Evolutionary conservation across 2,329 filamentous ascomycete species (phyloP).

Genomic region (Sordariomycetes sp.): DNA sequence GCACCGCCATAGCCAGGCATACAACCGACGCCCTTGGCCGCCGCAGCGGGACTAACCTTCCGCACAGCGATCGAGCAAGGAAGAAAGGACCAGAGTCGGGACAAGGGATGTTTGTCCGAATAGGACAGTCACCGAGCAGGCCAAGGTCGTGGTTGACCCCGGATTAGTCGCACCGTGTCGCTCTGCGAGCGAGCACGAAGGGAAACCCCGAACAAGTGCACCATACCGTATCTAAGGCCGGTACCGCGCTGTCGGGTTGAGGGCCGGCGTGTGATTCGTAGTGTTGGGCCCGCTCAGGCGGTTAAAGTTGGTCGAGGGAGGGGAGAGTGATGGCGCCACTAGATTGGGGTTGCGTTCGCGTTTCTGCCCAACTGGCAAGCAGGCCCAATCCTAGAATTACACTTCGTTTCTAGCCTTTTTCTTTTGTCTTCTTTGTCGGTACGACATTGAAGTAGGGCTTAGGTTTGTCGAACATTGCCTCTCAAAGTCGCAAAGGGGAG

Average conservation of each 20-base stretch:
- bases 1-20: no score
- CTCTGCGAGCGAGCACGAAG: neutral
- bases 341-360: no score
- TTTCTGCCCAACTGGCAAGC: no score
- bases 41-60: no score
- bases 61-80: no score
- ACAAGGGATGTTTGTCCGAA: neutral
- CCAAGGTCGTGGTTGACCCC: neutral
- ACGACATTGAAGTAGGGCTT: no score
- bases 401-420: no score
- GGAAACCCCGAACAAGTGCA: neutral
- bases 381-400: no score
- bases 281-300: neutral
- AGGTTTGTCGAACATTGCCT: no score
- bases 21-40: no score
- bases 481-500: no score
- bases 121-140: neutral
- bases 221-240: neutral
- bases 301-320: neutral
- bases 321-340: neutral
- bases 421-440: no score
- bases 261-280: slow-evolving; percentile 2
- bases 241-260: slow-evolving; percentile 3
- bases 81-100: neutral
- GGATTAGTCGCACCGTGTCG: neutral